Percentiles rank a stretch among this genome's conserved stretches.
Evolutionary conservation across 495 filamentous ascomycete species (phyloP).

Genomic region (Talaromyces adpressus): DNA sequence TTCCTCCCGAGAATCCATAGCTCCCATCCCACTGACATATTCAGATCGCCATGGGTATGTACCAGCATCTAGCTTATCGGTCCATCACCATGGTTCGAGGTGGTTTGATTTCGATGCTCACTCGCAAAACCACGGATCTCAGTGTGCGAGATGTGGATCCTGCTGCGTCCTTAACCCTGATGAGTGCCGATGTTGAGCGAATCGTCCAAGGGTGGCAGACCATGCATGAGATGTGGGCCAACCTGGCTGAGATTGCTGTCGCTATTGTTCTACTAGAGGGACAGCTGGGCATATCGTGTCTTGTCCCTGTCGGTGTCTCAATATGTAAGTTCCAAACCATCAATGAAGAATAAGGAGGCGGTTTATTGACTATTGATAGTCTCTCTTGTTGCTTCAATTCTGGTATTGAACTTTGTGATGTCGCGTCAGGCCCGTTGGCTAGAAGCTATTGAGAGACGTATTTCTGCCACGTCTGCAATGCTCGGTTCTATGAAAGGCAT

Average conservation of each 20-base stretch:
- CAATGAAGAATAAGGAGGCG: conserved; percentile 4
- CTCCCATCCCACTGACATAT: not conserved
- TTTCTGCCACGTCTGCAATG: conserved; percentile 43
- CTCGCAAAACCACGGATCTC: conserved; percentile 37
- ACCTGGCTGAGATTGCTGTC: conserved; percentile 44
- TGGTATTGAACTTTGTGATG: conserved; percentile 38
- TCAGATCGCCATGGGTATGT: conserved; percentile 33
- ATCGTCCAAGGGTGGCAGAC: conserved; percentile 30
- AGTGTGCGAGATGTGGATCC: conserved; percentile 37
- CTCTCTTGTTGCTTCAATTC: conserved; percentile 24
- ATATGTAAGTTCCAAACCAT: conserved; percentile 25
- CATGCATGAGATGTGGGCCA: conserved; percentile 47
- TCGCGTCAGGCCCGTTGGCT: conserved; percentile 45
- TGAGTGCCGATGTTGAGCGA: conserved; percentile 50
- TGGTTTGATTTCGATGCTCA: conserved; percentile 50
- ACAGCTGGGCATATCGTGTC: conserved; percentile 38
- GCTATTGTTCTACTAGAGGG: conserved; percentile 46
- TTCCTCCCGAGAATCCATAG: conserved; percentile 33
- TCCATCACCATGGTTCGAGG: conserved; percentile 54
- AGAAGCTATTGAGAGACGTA: conserved; percentile 49
- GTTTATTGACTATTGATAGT: conserved; percentile 12
- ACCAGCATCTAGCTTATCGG: conserved; percentile 50
- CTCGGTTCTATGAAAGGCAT: conserved; percentile 52
- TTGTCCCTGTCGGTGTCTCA: conserved; percentile 43
- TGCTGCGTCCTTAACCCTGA: conserved; percentile 44